phyloP scores from a whole-genome alignment of 768 basidiomycete species.

The Coprinopsis marcescibilis region DNA sequence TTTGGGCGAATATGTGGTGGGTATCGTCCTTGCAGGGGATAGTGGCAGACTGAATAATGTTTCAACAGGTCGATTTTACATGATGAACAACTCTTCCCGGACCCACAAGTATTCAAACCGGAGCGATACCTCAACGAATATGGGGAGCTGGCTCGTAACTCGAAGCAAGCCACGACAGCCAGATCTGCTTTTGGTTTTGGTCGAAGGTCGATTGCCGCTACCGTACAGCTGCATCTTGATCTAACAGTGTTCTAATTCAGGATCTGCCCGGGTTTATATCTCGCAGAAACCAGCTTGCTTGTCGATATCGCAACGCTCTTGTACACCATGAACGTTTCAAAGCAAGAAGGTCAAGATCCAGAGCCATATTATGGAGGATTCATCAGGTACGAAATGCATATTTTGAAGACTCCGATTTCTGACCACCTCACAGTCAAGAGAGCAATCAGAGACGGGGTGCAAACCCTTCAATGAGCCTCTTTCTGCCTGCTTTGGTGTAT shows the following conservation, averaged over 20 bases:
- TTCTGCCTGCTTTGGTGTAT: too few relatives aligned
- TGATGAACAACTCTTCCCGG: constrained; percentile 7
- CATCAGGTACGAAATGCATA: too few relatives aligned
- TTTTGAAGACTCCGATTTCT: too few relatives aligned
- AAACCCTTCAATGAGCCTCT: too few relatives aligned
- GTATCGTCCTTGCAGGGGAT: background rate
- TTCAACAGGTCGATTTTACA: constrained; percentile 11
- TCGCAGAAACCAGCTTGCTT: constrained; percentile 26
- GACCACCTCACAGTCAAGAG: too few relatives aligned
- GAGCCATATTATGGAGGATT: constrained; percentile 5
- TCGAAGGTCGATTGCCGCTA: background rate
- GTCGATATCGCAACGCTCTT: constrained; percentile 26
- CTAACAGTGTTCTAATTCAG: constrained; percentile 12
- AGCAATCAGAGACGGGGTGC: too few relatives aligned
- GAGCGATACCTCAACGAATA: constrained; percentile 9
- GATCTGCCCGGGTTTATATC: constrained; percentile 31
- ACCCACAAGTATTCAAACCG: constrained; percentile 11
- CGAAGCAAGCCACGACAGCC: constrained; percentile 1
- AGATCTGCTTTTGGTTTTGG: constrained; percentile 12
- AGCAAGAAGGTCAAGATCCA: constrained; percentile 21
- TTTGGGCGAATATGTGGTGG: constrained; percentile 4
- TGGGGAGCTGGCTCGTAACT: constrained; percentile 1
- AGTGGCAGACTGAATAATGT: background rate
- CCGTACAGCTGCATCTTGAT: background rate
- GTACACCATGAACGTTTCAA: constrained; percentile 22